Conservation (phyloP, 371 early-diverging fungal species). For the Dichotomocladium elegans region DNA sequence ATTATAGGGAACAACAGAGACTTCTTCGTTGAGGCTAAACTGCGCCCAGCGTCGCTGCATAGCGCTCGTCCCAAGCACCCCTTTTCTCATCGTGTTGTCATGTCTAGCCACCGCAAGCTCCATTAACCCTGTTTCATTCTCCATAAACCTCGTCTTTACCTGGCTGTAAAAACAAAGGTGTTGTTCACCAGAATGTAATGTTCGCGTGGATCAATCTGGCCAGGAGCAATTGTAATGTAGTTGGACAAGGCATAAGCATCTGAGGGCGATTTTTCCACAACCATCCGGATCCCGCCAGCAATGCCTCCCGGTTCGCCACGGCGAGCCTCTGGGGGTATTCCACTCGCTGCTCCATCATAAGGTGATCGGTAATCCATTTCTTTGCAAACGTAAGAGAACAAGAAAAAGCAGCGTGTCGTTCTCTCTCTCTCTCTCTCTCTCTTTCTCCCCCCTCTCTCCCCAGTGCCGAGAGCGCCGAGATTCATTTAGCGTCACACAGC, state of each 20-base stretch:
- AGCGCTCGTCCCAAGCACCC: constrained; percentile 71
- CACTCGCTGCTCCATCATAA: no score
- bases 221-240: constrained; percentile 65
- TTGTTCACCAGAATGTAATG: constrained; percentile 76
- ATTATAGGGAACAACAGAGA: constrained; percentile 74
- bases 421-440: no score
- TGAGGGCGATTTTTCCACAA: constrained; percentile 47
- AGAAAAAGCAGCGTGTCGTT: no score
- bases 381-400: no score
- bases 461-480: no score
- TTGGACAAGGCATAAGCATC: constrained; percentile 79
- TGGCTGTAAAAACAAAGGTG: constrained; percentile 74
- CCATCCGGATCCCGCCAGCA: constrained; percentile 4
- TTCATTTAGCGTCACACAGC: no score
- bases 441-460: no score
- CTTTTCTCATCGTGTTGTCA: constrained; percentile 51
- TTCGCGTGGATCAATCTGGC: constrained; percentile 65
- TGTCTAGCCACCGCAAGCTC: constrained; percentile 26
- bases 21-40: constrained; percentile 77
- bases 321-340: no score
- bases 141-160: constrained; percentile 36
- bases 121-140: not conserved
- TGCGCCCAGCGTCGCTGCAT: constrained; percentile 88
- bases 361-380: not conserved
- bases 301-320: no score